Conservation (phyloP, 805 yeast species). For the Teunomyces pallodes region DNA sequence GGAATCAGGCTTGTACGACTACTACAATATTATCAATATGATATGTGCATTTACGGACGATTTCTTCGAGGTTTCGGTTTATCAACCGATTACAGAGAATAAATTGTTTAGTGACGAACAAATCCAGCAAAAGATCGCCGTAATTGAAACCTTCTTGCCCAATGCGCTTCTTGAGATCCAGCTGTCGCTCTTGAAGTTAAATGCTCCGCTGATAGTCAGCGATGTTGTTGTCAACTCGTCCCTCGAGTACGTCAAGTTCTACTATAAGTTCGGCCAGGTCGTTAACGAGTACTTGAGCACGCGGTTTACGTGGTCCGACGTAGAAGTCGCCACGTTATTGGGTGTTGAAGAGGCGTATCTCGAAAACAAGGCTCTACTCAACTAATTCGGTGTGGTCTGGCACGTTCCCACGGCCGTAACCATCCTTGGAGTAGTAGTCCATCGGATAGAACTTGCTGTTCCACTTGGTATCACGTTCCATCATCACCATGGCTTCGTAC, state of each 20-base stretch:
- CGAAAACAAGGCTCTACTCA: constrained; percentile 10
- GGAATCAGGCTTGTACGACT: constrained; percentile 55
- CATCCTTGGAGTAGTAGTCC: constrained; percentile 90
- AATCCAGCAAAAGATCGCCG: constrained; percentile 42
- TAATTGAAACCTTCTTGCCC: constrained; percentile 54
- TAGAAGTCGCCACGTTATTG: constrained; percentile 65
- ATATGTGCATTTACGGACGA: constrained; percentile 65
- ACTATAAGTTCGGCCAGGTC: constrained; percentile 37
- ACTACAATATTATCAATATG: constrained; percentile 65
- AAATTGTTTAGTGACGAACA: constrained; percentile 48
- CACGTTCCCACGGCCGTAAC: constrained; percentile 77
- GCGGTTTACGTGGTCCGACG: constrained; percentile 51
- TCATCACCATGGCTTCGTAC: constrained; percentile 90
- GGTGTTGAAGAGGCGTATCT: constrained; percentile 53
- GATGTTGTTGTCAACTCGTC: constrained; percentile 53
- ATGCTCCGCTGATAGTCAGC: constrained; percentile 62
- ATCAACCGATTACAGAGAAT: constrained; percentile 64
- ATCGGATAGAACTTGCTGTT: constrained; percentile 74
- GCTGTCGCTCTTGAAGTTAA: constrained; percentile 53
- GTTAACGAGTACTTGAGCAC: constrained; percentile 34
- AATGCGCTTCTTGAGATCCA: constrained; percentile 60
- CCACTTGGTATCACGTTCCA: constrained; percentile 71
- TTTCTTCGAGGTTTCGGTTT: constrained; percentile 57
- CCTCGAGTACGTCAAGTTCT: constrained; percentile 47
- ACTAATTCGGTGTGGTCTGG: constrained; percentile 1